Percentiles rank a stretch among this genome's conserved stretches.
phyloP scores from a whole-genome alignment of 2,329 filamentous ascomycete genomes.

The Xylaria sp. region DNA sequence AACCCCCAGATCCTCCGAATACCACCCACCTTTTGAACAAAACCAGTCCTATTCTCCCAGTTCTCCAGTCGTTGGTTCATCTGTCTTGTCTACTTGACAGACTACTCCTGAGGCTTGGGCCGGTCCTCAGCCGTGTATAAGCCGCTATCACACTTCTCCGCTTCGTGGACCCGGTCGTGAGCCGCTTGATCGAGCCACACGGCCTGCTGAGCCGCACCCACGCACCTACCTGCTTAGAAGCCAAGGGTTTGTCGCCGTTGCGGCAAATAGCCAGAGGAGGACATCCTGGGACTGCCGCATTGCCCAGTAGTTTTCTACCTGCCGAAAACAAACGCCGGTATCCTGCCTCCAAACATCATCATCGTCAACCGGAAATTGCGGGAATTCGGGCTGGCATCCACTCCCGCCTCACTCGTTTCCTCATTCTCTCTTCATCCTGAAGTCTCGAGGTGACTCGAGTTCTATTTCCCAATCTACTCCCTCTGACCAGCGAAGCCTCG shows the following conservation, averaged over 20 bases:
- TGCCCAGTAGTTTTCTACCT: neutral
- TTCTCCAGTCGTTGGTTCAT: slow-evolving; percentile 10
- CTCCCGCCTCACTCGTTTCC: neutral
- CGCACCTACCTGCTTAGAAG: slow-evolving; percentile 2
- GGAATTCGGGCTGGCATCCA: slow-evolving; percentile 3
- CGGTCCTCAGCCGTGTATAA: slow-evolving; percentile 1
- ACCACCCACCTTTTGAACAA: neutral
- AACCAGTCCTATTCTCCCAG: slow-evolving; percentile 1
- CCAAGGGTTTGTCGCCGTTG: neutral
- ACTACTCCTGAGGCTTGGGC: neutral
- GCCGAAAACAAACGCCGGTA: neutral
- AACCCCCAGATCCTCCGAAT: neutral
- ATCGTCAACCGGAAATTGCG: neutral
- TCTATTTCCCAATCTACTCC: neutral
- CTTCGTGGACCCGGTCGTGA: neutral
- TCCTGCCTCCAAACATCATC: neutral
- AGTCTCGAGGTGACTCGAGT: slow-evolving; percentile 1
- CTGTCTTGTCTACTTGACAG: neutral
- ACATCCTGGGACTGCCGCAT: neutral
- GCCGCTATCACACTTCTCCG: neutral
- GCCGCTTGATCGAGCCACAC: slow-evolving; percentile 7
- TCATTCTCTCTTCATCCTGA: neutral
- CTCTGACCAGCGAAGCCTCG: neutral
- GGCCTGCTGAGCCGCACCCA: slow-evolving; percentile 5
- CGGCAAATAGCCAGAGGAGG: neutral